Base-by-base conservation (phyloP, 768 basidiomycete genomes). In the Russula sp. region DNA sequence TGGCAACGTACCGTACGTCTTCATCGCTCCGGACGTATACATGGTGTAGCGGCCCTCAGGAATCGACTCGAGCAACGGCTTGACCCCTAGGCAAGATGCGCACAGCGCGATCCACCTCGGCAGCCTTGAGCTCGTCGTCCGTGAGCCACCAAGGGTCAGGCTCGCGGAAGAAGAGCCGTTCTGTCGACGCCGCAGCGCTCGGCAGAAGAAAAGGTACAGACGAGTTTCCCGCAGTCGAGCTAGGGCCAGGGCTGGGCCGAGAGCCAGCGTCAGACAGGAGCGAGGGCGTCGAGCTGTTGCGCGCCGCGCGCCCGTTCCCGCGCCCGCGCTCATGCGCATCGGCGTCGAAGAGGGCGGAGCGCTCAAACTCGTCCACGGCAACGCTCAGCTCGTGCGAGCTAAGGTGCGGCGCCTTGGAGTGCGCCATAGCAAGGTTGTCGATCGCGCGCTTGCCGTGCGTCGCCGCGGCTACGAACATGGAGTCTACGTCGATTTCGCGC, bases 391-490 rank as follows among this genome's bases (percentile, higher is more conserved):
- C 79, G 70, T 83, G 76, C 22, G 69, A 49, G 65, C 76, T 75
- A 67, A 86, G 80, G 36, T 78, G 70, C 0, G 84, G 70, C 0
- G 84, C 84, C 68, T 81, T 83, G 76, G 84, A 83, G 52, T 78
- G 75, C 5, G 78, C 25, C 25, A 29, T 29, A 3, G 25, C 71
- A 65, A 88, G 81, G 73, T 89, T 90, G 75, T 89, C 87, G 69
- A 86, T 77, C 11, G 87, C 88, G 63, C 87, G 84, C 69, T 87
- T 84, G 68, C 87, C 87, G 71, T 90, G 87, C n/a, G 87, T 88
- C 42, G 84, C 83, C 10, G 82, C 83, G 68, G 88, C 86, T 64
- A 87, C 85, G 59, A 81, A 77, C 59, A 78, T 76, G 7, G 85
- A 84, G 71, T 86, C 84, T 72, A 82, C 79, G 57, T 84, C 85